A percentile compares a stretch with the other conserved stretches of the same genome.
Evolutionary conservation across 371 early-diverging fungal species (phyloP).

Genomic region (Mucor sp.): DNA sequence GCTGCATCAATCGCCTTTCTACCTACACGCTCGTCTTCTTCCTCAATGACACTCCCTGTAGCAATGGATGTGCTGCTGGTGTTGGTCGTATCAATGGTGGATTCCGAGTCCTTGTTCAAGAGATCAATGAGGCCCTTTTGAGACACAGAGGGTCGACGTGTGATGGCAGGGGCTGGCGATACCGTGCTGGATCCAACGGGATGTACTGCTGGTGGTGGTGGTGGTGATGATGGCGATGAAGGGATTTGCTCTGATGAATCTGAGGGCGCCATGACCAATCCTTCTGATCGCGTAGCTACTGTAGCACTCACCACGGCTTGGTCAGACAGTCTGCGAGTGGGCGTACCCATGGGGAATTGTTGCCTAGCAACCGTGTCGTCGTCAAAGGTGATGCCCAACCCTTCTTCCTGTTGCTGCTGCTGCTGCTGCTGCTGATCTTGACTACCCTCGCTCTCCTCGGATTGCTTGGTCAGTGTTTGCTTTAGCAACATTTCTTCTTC

Average conservation of each 20-base stretch:
- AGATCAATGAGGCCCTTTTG: slow-evolving; percentile 6
- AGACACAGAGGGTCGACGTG: slow-evolving; percentile 2
- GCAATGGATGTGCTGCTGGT: not conserved
- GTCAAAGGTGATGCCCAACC: slow-evolving; percentile 1
- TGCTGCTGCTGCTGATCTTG: not conserved
- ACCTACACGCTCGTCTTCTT: not conserved
- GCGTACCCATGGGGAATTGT: not conserved
- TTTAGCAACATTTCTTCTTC: not conserved
- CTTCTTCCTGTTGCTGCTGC: not conserved
- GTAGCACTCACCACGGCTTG: slow-evolving; percentile 3
- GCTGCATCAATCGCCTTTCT: slow-evolving; percentile 6
- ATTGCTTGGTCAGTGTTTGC: not conserved
- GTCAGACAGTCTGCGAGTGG: slow-evolving; percentile 8
- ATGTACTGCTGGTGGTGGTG: not conserved
- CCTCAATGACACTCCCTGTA: not conserved
- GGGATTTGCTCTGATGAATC: not conserved
- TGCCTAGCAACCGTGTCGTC: not conserved
- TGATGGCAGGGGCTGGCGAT: not conserved
- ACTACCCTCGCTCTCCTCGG: not conserved
- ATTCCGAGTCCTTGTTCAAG: slow-evolving; percentile 2
- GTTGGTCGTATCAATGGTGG: not conserved
- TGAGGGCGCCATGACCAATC: slow-evolving; percentile 3
- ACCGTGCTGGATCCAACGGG: not conserved
- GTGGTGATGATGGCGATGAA: not conserved
- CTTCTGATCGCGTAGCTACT: slow-evolving; percentile 5